These are phyloP conservation scores for Didymella exigua DNA, from an alignment of 2,329 filamentous ascomycete genomes.

Conservation along the genomic window DNA sequence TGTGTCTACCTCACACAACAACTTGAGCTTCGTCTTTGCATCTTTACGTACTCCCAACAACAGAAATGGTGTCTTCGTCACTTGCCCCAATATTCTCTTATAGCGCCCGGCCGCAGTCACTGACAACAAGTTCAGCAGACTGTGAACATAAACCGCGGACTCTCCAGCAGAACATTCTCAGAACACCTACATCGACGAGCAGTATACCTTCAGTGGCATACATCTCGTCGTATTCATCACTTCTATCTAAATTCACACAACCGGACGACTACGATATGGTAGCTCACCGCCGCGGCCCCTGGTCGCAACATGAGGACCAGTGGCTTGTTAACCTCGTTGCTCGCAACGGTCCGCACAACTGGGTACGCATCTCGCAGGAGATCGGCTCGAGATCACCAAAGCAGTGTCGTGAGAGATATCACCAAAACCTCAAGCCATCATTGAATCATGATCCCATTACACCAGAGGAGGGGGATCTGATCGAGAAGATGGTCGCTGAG, in stretches of 20 bases:
- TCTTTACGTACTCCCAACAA: not conserved
- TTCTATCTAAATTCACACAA: not conserved
- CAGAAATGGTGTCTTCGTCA: not conserved
- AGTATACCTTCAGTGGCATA: constrained; percentile 9
- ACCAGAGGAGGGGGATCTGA: constrained; percentile 74
- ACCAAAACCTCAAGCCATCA: constrained; percentile 89
- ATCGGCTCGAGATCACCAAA: constrained; percentile 84
- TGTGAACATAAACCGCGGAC: not conserved
- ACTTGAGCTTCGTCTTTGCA: not conserved
- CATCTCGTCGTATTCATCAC: not conserved
- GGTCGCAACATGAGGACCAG: constrained; percentile 78
- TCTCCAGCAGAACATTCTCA: not conserved
- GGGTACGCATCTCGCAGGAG: constrained; percentile 81
- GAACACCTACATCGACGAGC: not conserved
- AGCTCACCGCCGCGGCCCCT: constrained; percentile 76
- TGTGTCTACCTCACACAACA: too few species aligned
- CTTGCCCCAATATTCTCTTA: not conserved
- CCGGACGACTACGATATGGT: constrained; percentile 46
- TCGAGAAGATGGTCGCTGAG: constrained; percentile 76
- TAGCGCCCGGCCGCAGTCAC: constrained; percentile 3
- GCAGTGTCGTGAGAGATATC: constrained; percentile 92
- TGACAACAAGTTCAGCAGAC: not conserved
- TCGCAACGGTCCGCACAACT: constrained; percentile 78
- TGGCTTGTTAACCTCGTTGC: constrained; percentile 73
- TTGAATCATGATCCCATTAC: constrained; percentile 79